Base-by-base conservation (phyloP, 2,329 filamentous ascomycete species). In the Niveomyces coronatus region DNA sequence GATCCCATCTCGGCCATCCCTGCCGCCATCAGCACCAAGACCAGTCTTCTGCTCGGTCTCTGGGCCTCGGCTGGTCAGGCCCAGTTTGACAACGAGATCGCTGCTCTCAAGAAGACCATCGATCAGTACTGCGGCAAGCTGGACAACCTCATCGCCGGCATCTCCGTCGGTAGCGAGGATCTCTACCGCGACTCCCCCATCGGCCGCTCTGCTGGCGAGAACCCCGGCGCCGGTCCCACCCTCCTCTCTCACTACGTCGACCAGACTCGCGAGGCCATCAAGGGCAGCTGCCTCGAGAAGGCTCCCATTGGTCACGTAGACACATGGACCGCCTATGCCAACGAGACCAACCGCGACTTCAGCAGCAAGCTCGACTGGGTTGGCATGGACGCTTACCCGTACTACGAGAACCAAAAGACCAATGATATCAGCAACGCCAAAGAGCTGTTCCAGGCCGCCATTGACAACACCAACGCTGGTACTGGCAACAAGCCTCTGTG, bases 141-240 rank as follows among this genome's bases (percentile, higher is more conserved):
- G 50, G 70, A 71, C 27, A 64, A 69, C 40, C 65, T 82, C 14
- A 76, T 94, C 30, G 80, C 77, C 40, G 87, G 85, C 57, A 89
- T 94, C 61, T 88, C 85, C 1, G 76, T 94, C 37, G 87, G 87
- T 45, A 83, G 74, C 47, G 87, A 94, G 68, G 87, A 94, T 57
- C 71, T 91, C 30, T 91, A 91, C 70, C 81, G 85, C 53, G 74
- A 71, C 60, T 84, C 84, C 0, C 71, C 74, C n/a, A 79, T 70
- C 9, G 85, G 83, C 40, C 71, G 80, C 44, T 60, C 66, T 36
- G 76, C 76, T 52, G 61, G 74, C 1, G 74, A 76, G 26, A 74
- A 77, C 40, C 57, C 71, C 26, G 86, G 86, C 46, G 66, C 71
- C 28, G 60, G 70, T 34, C 81, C 85, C 5, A 63, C 67, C 27